These are phyloP conservation scores for Onygenales sp. DNA, from an alignment of 2,329 filamentous ascomycete species.

Conservation along the genomic window DNA sequence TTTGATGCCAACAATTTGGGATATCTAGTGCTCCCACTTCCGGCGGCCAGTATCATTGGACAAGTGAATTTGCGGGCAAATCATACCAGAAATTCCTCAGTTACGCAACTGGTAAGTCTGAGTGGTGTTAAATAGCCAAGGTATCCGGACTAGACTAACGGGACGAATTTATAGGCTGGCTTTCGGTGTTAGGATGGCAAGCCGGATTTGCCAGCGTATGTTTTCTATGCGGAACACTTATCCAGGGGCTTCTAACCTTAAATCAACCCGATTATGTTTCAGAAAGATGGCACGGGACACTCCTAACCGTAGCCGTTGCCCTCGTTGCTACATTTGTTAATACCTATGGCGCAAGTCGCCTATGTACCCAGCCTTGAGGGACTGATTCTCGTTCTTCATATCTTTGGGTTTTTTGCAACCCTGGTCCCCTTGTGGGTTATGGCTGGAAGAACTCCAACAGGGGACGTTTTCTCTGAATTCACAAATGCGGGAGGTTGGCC, in stretches of 20 bases:
- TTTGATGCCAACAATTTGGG: background rate
- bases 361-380: conserved; percentile 43
- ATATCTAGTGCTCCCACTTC: conserved; percentile 34
- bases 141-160: background rate
- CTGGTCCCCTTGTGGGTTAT: conserved; percentile 38
- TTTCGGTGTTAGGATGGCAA: conserved; percentile 35
- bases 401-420: conserved; percentile 45
- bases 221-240: conserved; percentile 23
- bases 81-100: conserved; percentile 35
- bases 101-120: conserved; percentile 31
- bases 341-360: conserved; percentile 29
- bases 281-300: conserved; percentile 40
- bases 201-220: conserved; percentile 29
- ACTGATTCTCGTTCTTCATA: conserved; percentile 39
- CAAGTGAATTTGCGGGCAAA: conserved; percentile 23
- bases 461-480: conserved; percentile 40
- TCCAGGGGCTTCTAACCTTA: conserved; percentile 30
- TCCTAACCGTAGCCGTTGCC: conserved; percentile 38
- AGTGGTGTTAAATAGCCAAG: background rate
- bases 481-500: conserved; percentile 38
- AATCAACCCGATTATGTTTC: conserved; percentile 27
- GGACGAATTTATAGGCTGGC: conserved; percentile 23
- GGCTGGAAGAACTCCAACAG: conserved; percentile 30
- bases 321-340: conserved; percentile 34
- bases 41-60: conserved; percentile 37